A percentile compares a stretch with the other conserved stretches of the same genome.
Conservation (phyloP, 805 yeast genomes). For the Kluyveromyces starmeri region DNA sequence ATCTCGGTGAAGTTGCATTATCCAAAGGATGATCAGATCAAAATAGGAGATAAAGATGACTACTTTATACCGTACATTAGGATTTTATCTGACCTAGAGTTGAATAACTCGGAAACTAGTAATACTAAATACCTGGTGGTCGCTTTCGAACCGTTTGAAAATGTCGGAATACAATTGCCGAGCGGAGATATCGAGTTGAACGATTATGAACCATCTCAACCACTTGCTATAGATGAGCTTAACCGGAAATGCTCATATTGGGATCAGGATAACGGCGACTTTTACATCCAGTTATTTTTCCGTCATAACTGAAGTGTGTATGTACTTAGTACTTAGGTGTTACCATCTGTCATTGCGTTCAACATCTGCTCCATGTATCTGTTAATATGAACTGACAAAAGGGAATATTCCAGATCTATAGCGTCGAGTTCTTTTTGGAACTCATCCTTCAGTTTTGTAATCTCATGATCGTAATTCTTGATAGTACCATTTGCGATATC, state of each 20-base stretch:
- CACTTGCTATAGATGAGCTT: conserved; percentile 26
- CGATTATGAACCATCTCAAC: conserved; percentile 10
- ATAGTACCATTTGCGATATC: conserved; percentile 32
- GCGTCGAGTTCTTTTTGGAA: conserved; percentile 46
- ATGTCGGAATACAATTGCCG: conserved; percentile 68
- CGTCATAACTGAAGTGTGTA: conserved; percentile 5
- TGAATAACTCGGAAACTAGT: conserved; percentile 40
- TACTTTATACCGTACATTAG: conserved; percentile 49
- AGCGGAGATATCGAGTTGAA: conserved; percentile 37
- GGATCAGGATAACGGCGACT: conserved; percentile 62
- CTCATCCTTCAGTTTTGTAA: conserved; percentile 32
- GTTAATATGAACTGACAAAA: conserved; percentile 46
- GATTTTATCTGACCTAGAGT: conserved; percentile 72
- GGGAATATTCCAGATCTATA: conserved; percentile 44
- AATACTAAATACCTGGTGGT: conserved; percentile 54
- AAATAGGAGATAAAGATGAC: conserved; percentile 1
- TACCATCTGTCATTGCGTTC: conserved; percentile 9
- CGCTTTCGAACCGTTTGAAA: conserved; percentile 88
- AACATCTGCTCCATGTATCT: conserved; percentile 33
- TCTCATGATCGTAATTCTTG: conserved; percentile 25
- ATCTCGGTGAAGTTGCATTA: conserved; percentile 52
- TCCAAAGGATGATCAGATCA: conserved; percentile 33
- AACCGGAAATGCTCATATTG: conserved; percentile 52
- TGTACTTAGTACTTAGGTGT: not conserved
- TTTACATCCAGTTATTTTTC: conserved; percentile 64